A percentile compares a stretch with the other conserved stretches of the same genome.
Evolutionary conservation across 257 asterid species (phyloP).

Genomic region (Anisodus acutangulus): DNA sequence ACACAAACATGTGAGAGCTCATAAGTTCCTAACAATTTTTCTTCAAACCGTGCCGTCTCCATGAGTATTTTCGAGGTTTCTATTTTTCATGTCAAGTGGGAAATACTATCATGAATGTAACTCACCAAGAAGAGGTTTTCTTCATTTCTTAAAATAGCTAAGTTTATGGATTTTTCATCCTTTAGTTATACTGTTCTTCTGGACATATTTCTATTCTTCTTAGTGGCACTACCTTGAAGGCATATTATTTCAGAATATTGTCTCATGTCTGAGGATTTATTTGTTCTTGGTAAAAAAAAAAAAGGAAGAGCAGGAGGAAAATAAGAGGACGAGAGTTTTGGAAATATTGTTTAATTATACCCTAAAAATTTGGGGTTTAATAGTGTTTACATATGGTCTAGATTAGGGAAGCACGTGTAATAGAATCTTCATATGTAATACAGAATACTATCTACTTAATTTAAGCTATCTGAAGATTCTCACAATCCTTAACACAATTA

Average conservation of each 20-base stretch:
- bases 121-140: not conserved
- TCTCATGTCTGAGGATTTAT: not conserved
- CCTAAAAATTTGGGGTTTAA: not conserved
- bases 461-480: constrained; percentile 8
- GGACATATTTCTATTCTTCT: not conserved
- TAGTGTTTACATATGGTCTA: not conserved
- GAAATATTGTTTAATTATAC: not conserved
- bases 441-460: not conserved
- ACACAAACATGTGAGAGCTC: not conserved
- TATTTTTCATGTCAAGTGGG: constrained; percentile 7
- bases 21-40: not conserved
- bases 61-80: not conserved
- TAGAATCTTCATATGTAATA: not conserved
- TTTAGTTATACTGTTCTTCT: not conserved
- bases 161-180: not conserved
- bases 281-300: not conserved
- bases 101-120: not conserved
- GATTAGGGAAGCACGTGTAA: not conserved
- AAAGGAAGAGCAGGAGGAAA: not conserved
- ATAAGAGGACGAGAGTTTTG: not conserved
- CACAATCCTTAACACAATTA: not conserved
- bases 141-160: not conserved
- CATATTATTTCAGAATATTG: not conserved
- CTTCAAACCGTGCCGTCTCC: not conserved
- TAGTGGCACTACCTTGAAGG: not conserved